Base-by-base conservation (phyloP, 306 rosid genomes). In the Acmispon strigosus region DNA sequence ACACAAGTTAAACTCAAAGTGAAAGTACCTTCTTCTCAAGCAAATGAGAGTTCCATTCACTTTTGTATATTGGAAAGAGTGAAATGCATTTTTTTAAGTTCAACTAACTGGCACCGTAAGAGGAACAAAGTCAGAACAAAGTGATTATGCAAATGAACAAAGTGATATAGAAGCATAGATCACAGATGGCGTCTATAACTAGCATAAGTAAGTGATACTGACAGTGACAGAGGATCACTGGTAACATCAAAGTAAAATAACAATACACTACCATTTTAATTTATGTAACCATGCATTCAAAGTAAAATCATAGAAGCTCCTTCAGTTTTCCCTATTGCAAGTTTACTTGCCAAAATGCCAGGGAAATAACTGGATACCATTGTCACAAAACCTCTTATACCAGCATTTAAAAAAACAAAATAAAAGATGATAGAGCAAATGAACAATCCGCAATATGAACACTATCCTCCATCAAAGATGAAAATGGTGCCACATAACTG, bases 401-500 rank as follows among this genome's bases (percentile, higher is more conserved):
- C 61, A 69, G 62, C 65, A 65, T 42, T 61, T 32, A 32, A 32
- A 32, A 5, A 32, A 32, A 32, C 1, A 5, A 32, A 32, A 32
- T 8, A 17, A 56, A 68, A 59, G 51, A 52, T 29, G 61, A 62
- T 56, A 56, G 41, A 62, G 73, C 43, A 72, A 76, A 60, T 56
- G 67, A 59, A 71, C 45, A 74, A 47, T 67, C 77, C 51, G 62
- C 76, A 61, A 55, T 49, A 44, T 41, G 41, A 75, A 59, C 56
- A 71, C 70, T 72, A 62, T 47, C 77, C 60, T 47, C 36, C 19
- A 51, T 70, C 73, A 19, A 48, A 48, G 49, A 64, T 70, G 56
- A 72, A 78, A 67, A 34, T 3, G 76, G 72, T 65, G 69, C 55
- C 67, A 74, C 43, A 43, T 45, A 74, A 75, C 43, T 66, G 60